phyloP scores from a whole-genome alignment of 2,329 filamentous ascomycete species.

The Polychaeton citri region DNA sequence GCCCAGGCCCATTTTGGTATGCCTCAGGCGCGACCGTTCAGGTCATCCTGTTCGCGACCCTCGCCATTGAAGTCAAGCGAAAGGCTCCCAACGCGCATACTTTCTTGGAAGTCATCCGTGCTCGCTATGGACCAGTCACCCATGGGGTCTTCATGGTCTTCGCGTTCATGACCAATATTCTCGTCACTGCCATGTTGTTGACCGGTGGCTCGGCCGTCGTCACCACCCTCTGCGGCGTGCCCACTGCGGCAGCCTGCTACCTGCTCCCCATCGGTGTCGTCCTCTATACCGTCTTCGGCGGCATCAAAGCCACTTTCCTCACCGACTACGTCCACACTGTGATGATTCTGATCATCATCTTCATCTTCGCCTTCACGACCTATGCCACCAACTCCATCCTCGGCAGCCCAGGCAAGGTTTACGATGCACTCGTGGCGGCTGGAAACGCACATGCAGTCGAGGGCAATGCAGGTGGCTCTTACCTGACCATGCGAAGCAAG shows the following conservation, averaged over 20 bases:
- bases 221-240: conserved; percentile 56
- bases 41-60: conserved; percentile 77
- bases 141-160: conserved; percentile 75
- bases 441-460: conserved; percentile 57
- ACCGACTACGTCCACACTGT: conserved; percentile 81
- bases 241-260: conserved; percentile 71
- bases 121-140: conserved; percentile 59
- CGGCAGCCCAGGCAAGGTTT: conserved; percentile 64
- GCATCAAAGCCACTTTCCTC: conserved; percentile 77
- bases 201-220: conserved; percentile 71
- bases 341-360: conserved; percentile 71
- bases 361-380: conserved; percentile 69
- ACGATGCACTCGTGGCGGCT: conserved; percentile 61
- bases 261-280: conserved; percentile 69
- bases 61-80: conserved; percentile 81
- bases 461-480: conserved; percentile 69
- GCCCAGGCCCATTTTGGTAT: conserved; percentile 47
- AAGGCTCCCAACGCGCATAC: conserved; percentile 77
- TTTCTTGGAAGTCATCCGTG: conserved; percentile 62
- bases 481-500: conserved; percentile 71
- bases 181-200: conserved; percentile 80
- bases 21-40: conserved; percentile 65
- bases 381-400: conserved; percentile 62
- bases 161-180: conserved; percentile 61
- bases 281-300: conserved; percentile 60